Evolutionary conservation across 495 filamentous ascomycete genomes (phyloP), one percentile per base, ranked within the genome.

Genomic region (Aspergillus egyptiacus): DNA sequence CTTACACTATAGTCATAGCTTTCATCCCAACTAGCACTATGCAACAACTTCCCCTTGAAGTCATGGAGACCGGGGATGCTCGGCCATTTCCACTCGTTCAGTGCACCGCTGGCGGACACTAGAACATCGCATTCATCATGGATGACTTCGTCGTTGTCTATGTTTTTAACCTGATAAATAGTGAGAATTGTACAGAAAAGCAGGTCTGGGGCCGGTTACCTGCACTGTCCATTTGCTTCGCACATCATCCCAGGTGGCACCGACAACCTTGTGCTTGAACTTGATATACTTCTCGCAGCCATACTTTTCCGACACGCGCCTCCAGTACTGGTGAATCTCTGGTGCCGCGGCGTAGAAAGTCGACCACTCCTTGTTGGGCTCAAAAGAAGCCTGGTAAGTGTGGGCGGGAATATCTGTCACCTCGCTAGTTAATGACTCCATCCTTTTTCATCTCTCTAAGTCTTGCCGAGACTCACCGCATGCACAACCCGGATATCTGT

Each of bases 401-500:
- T 73, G 68, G 4, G 71, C 63, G 2, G 71, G 71, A 18, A 70
- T 63, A 40, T 74, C 67, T 70, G 27, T 15, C 42, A 4, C 10
- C 28, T 27, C 5, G 8, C 31, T 13, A 13, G n/a, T 13, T 33
- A 13, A 33, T 13, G 6, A 24, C 8, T 19, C 9, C 14, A 2
- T 39, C 15, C n/a, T 4, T 18, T 11, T 5, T 15, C 23, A 27
- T 20, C 19, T 1, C 5, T 7, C 18, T 15, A 20, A n/a, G 36
- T 1, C 3, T 8, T 42, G 9, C n/a, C n/a, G n/a, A n/a, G 33
- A 27, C 27, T 25, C 3, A 68, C 65, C 71, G 58, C 77, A 81
- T 14, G 75, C 74, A n/a, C 82, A 79, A 15, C 84, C 83, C 0
- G 83, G 81, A 59, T 89, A 87, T 49, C 72, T 68, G 45, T 87